Base-by-base conservation (phyloP, 306 rosid genomes). In the Argentina anserina region DNA sequence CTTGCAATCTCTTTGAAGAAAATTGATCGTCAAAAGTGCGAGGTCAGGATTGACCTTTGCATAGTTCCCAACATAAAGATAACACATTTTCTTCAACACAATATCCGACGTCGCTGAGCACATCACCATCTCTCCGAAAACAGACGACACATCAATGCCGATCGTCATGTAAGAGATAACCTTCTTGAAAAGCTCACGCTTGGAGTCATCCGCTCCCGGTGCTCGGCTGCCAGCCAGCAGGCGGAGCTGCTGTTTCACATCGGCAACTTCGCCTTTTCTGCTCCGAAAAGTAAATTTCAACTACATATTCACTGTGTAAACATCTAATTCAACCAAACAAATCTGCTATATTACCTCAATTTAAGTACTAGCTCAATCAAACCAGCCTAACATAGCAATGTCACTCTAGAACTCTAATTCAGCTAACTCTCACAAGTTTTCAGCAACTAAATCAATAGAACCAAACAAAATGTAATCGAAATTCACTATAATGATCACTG, bases 61-160 rank as follows among this genome's bases (percentile, higher is more conserved):
- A 68, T 90, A 95, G 71, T 91, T 95, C 61, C 99, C 97, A 76
- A 95, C 99, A 80, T 95, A 95, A 3, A 95, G 85, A 82, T 95
- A 95, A 75, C 99, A 95, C 99, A 95, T 95, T 72, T 95, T 95
- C 80, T 95, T 95, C 75, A 95, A 78, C 75, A 95, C 97, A 39
- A 91, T 95, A 75, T 92, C 97, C 0, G 97, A 86, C 3, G 99
- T 85, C 18, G 96, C 99, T 5, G 99, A 95, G 76, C 99, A 95
- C 99, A 95, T 95, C 47, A 95, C 97, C 97, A 95, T 95, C 93
- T 95, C 99, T 21, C 97, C 97, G 7, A 95, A 95, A 39, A 95
- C 87, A 46, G 99, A 79, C 0, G 99, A 91, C 70, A 91, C 97
- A 40, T 95, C 97, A 64, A 95, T 84, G 58, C 99, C 99, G 11